phyloP scores from a whole-genome alignment of 208 protist species.

The Leishmania gerbilli region DNA sequence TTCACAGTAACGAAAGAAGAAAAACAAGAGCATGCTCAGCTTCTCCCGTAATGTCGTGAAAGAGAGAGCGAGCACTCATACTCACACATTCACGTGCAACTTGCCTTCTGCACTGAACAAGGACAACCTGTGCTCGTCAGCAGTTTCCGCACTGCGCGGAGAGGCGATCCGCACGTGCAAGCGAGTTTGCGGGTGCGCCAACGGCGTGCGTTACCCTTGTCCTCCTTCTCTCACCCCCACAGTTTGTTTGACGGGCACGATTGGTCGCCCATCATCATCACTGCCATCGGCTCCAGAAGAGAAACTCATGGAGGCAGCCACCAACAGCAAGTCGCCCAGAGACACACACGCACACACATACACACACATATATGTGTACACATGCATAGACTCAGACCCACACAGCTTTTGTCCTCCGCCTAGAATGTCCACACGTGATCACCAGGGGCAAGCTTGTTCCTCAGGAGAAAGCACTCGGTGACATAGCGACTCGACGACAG shows the following conservation, averaged over 20 bases:
- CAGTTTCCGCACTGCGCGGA: neutral
- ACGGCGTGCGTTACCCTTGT: neutral
- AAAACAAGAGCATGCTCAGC: neutral
- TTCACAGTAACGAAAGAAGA: neutral
- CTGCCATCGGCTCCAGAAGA: neutral
- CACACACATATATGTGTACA: neutral
- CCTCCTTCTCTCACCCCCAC: neutral
- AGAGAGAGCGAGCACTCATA: too few relatives aligned
- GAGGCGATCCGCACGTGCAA: neutral
- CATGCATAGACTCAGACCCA: neutral
- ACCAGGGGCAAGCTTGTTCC: conserved; percentile 29
- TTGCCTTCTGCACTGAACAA: neutral
- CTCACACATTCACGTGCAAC: too few relatives aligned
- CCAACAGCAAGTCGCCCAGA: neutral
- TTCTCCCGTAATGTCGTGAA: too few relatives aligned
- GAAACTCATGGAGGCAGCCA: neutral
- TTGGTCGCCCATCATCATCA: neutral
- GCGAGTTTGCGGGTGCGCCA: neutral
- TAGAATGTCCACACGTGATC: conserved; percentile 50
- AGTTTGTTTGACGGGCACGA: neutral
- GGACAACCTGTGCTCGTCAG: neutral
- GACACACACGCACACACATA: neutral
- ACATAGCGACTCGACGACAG: conserved; percentile 41
- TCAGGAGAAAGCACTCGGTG: conserved; percentile 52
- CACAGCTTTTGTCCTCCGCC: neutral